phyloP scores from a whole-genome alignment of 2,329 filamentous ascomycete species.

The Bipolaris victoriae region DNA sequence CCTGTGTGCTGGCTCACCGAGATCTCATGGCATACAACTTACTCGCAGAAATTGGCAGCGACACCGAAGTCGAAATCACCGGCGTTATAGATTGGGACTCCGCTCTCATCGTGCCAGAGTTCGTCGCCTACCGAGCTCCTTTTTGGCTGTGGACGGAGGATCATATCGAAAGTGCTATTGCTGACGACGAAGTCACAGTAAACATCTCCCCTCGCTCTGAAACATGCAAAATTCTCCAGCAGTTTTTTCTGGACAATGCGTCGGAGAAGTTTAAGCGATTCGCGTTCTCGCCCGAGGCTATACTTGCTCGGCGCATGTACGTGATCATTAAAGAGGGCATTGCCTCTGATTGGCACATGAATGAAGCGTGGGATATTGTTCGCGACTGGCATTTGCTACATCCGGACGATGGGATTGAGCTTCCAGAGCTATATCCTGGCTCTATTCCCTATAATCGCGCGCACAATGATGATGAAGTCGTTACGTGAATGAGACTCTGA shows the following conservation, averaged over 20 bases:
- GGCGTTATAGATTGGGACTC: constrained; percentile 40
- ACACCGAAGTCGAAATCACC: not conserved
- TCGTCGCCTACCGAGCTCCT: constrained; percentile 41
- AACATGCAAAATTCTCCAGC: not conserved
- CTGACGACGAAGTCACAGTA: not conserved
- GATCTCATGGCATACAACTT: not conserved
- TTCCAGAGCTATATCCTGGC: too few relatives aligned
- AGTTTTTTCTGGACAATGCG: not conserved
- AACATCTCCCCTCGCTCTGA: too few relatives aligned
- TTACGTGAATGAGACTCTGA: too few relatives aligned
- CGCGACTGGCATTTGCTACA: not conserved
- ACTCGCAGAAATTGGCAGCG: not conserved
- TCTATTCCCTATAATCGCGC: too few relatives aligned
- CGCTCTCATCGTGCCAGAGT: constrained; percentile 39
- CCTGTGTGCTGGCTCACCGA: not conserved
- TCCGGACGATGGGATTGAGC: not conserved
- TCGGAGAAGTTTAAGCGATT: not conserved
- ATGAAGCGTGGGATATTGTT: not conserved
- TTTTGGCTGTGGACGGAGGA: constrained; percentile 38
- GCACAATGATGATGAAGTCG: too few relatives aligned
- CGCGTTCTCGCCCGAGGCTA: not conserved
- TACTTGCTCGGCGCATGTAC: not conserved
- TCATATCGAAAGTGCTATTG: not conserved
- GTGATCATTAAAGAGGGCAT: not conserved
- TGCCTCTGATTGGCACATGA: not conserved